phyloP scores from a whole-genome alignment of 176 grass and related monocot species.

The Puccinellia tenuiflora region DNA sequence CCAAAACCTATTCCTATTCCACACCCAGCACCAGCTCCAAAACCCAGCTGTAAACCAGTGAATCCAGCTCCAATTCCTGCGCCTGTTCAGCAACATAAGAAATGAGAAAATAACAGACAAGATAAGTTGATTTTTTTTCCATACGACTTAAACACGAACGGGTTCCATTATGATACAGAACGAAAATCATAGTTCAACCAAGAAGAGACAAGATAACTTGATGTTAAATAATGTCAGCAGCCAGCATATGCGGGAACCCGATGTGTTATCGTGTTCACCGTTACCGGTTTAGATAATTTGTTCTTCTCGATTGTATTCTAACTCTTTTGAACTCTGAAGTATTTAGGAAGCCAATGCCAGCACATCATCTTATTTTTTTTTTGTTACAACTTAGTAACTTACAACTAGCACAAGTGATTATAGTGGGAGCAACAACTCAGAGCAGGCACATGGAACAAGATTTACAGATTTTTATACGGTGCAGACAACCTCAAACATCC shows the following conservation, averaged over 20 bases:
- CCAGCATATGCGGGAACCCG: background rate
- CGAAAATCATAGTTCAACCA: no score
- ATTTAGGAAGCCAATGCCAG: background rate
- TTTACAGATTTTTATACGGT: no score
- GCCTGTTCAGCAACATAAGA: conserved; percentile 40
- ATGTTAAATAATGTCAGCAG: background rate
- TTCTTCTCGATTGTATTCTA: background rate
- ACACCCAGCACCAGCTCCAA: conserved; percentile 80
- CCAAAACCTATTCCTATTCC: conserved; percentile 89
- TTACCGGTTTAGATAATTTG: background rate
- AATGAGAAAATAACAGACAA: conserved; percentile 12
- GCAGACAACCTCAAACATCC: background rate
- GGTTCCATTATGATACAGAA: no score
- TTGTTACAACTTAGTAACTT: background rate
- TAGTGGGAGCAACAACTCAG: background rate
- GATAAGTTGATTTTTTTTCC: background rate
- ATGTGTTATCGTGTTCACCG: background rate
- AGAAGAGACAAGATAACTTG: background rate
- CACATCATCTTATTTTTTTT: background rate
- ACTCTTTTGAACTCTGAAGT: background rate
- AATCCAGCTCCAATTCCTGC: conserved; percentile 81
- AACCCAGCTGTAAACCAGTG: conserved; percentile 75
- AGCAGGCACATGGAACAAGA: background rate
- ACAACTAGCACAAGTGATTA: background rate
- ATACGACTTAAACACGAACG: no score